Evolutionary conservation across 2,329 filamentous ascomycete genomes (phyloP).

Genomic region (Scedosporium boydii): DNA sequence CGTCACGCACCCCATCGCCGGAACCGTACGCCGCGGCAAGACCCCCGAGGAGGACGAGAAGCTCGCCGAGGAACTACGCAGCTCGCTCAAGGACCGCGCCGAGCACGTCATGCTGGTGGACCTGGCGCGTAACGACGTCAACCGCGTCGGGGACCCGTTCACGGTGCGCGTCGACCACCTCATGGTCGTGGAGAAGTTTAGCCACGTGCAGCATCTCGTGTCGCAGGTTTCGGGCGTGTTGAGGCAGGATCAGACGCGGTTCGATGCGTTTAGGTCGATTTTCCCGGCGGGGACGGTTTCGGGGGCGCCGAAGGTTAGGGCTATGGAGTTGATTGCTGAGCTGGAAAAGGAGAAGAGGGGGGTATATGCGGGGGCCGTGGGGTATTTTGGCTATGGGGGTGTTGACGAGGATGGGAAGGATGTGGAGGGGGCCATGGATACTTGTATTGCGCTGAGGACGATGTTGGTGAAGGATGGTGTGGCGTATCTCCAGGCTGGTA

Average conservation of each 20-base stretch:
- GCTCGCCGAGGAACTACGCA: slow-evolving; percentile 67
- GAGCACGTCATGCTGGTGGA: slow-evolving; percentile 98
- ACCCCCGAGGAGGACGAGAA: slow-evolving; percentile 71
- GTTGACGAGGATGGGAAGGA: slow-evolving; percentile 54
- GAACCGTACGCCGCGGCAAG: slow-evolving; percentile 81
- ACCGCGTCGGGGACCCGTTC: slow-evolving; percentile 84
- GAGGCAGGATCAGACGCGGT: slow-evolving; percentile 73
- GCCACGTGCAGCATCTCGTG: slow-evolving; percentile 93
- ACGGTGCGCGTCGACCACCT: slow-evolving; percentile 85
- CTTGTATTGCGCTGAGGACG: slow-evolving; percentile 69
- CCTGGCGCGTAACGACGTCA: slow-evolving; percentile 90
- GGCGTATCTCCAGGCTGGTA: slow-evolving; percentile 78
- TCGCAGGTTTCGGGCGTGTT: slow-evolving; percentile 92
- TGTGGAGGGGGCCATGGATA: slow-evolving; percentile 84
- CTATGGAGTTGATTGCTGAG: slow-evolving; percentile 96
- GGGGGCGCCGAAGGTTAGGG: slow-evolving; percentile 88
- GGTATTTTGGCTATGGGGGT: slow-evolving; percentile 85
- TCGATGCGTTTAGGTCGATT: slow-evolving; percentile 91
- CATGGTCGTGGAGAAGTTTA: slow-evolving; percentile 92
- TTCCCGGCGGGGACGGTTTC: slow-evolving; percentile 96
- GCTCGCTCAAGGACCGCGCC: slow-evolving; percentile 80
- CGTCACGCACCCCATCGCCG: slow-evolving; percentile 94
- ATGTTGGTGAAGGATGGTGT: slow-evolving; percentile 91
- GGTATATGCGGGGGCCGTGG: slow-evolving; percentile 90
- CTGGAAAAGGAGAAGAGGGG: slow-evolving; percentile 89